Base-by-base conservation (phyloP, 2,329 filamentous ascomycete genomes). In the Coniochaeta prunicola region DNA sequence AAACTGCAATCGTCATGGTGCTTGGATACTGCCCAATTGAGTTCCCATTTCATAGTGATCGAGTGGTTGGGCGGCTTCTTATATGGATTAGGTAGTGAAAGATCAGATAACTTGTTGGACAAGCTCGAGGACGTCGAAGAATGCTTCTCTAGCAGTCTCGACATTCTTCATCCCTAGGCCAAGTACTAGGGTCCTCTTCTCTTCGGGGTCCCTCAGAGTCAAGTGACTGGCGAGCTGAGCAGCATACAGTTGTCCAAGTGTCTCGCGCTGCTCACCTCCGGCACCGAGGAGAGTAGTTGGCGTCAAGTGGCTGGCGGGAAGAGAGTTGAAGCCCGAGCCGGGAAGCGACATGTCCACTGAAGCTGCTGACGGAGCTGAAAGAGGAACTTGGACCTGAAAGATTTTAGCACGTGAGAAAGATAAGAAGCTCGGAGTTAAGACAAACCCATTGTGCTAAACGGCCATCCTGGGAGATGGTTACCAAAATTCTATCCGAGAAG, bases 401-500 rank as follows among this genome's bases (percentile, higher is more conserved):
- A 69, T 55, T 68, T 69, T 42, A 72, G 59, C 19, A 69, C 70
- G 45, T 72, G 63, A 66, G 69, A 33, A 19, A 50, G 64, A 63
- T 64, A 57, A 9, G 45, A 50, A n/a, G 21, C n/a, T 50, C 45
- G 21, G 24, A 50, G 12, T 30, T 38, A 38, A 38, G 7, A 70
- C 76, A 58, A 78, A 97, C 92, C 94, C 94, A 99, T 80, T 97
- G 94, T 21, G 90, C 89, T 53, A 97, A 76, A 60, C 88, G 84
- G 7, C 92, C 93, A 61, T 88, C 84, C 75, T 97, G 94, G 0
- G 90, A 90, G 60, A 97, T 82, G 1, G 92, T 97, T 62, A 99
- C 78, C 66, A 99, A 76, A 66, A 99, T 91, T 74, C 91, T 96
- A 80, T 97, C 94, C 9, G 87, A 81, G 74, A 97, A 97, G 66